Evolutionary conservation across 805 yeast genomes (phyloP), one percentile per base, ranked within the genome.

Genomic region (Cyberlindnera mycetangii): DNA sequence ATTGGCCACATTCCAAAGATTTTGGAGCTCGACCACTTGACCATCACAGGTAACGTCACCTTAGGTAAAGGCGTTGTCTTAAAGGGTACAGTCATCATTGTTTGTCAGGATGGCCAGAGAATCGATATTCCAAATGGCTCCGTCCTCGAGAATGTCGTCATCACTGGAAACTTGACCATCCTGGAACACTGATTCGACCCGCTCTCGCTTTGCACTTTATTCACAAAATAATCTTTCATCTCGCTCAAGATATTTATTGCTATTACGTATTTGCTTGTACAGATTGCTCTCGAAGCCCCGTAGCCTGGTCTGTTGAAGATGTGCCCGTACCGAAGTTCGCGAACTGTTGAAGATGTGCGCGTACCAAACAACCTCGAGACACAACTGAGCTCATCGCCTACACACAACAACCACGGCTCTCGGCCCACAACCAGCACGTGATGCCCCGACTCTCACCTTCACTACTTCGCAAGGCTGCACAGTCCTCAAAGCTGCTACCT

Each of bases 121-220:
- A 93, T 93, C 60, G 97, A 93, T 64, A 89, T 93, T 74, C 99
- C 99, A 58, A 90, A 93, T 62, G 99, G 99, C 32, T 80, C 96
- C 12, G 76, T 90, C 43, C 76, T 93, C 60, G 99, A 93, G 68
- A 93, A 93, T 63, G 98, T 92, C 41, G 99, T 92, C 51, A 88
- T 92, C 59, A 92, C 99, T 42, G 99, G 99, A 67, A 89, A 88
- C 71, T 78, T 92, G 69, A 89, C 95, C 60, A 90, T 93, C 59
- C 77, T 90, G 61, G 97, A 90, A 71, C 97, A 90, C 68, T 89
- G 34, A 44, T 19, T 25, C 12, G 24, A 12, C 21, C 17, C 22
- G 16, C 8, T 12, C 11, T 25, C 17, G 11, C 4, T 12, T 34
- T 33, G 12, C 24, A 16, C 15, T n/a, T 30, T 15, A 24, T 24